Base-by-base conservation (phyloP, 2,329 filamentous ascomycete species). In the Xylaria sp. region DNA sequence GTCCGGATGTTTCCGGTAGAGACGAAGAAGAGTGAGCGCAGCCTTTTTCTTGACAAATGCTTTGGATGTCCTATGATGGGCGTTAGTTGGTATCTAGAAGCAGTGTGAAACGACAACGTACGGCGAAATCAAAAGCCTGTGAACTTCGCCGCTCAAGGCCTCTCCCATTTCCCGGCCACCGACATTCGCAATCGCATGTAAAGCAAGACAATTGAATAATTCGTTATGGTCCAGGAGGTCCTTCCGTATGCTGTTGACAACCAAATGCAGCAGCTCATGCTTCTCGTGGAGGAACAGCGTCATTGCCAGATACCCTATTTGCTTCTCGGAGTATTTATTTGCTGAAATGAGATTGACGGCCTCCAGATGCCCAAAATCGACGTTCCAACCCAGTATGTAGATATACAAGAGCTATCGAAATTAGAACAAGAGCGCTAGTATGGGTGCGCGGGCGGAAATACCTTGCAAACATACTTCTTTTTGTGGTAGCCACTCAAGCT, bases 401-500 rank as follows among this genome's bases (percentile, higher is more conserved):
- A 99, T 98, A 82, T 99, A 99, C 71, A 99, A 87, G 75, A 99
- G 89, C 90, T 89, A 73, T 63, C 15, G n/a, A n/a, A 63, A 60
- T 62, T 59, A 66, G 60, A 58, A 25, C 50, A 65, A 25, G 34
- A 55, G 25, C 39, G 65, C 68, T 60, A 60, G 32, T 66, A 23
- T 57, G 10, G 61, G 41, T 13, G n/a, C 7, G 39, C 61, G 51
- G 55, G 58, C 25, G 23, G 82, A 89, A 51, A 48, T 83, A 90
- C 88, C 86, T 99, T 99, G 93, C 96, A 99, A 74, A 99, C 96
- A 80, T 99, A 99, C 92, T 99, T 99, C 88, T 99, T 99, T 87
- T 97, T 98, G 86, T 98, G 94, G 80, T 99, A 99, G 74, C 96
- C 97, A 79, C 92, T 97, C 68, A 99, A 85, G 79, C 88, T 96